phyloP scores from a whole-genome alignment of 768 basidiomycete genomes.

The Cyathus striatus region DNA sequence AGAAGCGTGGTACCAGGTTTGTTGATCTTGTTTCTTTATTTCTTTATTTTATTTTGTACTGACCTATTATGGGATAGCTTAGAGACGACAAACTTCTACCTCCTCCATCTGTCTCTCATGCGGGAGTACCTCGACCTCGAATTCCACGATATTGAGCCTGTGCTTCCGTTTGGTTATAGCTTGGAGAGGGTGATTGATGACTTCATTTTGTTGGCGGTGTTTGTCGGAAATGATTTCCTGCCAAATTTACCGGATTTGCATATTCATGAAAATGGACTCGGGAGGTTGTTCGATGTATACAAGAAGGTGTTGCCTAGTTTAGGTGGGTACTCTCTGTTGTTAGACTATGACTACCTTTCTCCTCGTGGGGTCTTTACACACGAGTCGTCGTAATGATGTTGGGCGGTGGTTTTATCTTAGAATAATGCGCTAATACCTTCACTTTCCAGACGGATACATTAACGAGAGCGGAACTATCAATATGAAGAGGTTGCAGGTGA shows the following conservation, averaged over 20 bases:
- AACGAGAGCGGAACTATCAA: conserved; percentile 87
- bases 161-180: conserved; percentile 76
- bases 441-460: conserved; percentile 74
- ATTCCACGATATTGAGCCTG: conserved; percentile 67
- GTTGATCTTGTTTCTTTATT: too few species aligned
- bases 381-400: too few species aligned
- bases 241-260: conserved; percentile 95
- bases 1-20: conserved; percentile 57
- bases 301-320: conserved; percentile 83
- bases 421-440: too few species aligned
- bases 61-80: too few species aligned
- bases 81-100: conserved; percentile 87
- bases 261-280: conserved; percentile 95
- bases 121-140: conserved; percentile 97
- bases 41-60: too few species aligned
- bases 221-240: conserved; percentile 96
- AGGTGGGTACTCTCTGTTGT: too few species aligned
- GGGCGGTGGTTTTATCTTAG: too few species aligned
- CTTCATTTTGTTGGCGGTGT: conserved; percentile 94
- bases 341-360: too few species aligned
- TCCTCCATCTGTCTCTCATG: conserved; percentile 90
- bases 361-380: too few species aligned
- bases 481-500: conserved; percentile 72
- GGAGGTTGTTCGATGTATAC: conserved; percentile 91
- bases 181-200: conserved; percentile 97